Percentiles rank a stretch among this genome's conserved stretches.
Evolutionary conservation across 2,329 filamentous ascomycete genomes (phyloP).

Genomic region (Cladosporium sp.): DNA sequence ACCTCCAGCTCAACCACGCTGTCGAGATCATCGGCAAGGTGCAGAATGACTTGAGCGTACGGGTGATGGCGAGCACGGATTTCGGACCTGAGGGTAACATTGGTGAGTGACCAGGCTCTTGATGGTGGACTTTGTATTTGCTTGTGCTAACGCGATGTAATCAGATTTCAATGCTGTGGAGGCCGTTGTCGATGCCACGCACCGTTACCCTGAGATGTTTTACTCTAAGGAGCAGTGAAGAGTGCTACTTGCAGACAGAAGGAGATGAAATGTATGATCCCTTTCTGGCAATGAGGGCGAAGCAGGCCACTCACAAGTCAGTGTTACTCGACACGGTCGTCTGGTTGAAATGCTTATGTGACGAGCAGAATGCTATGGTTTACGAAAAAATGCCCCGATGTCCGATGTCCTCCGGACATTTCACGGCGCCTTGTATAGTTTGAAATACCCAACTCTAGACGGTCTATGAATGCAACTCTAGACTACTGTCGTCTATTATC

Average conservation of each 20-base stretch:
- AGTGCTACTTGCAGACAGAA: too few species aligned
- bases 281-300: background rate
- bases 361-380: background rate
- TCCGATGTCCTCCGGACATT: background rate
- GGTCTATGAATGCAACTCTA: background rate
- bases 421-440: background rate
- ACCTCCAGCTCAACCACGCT: constrained; percentile 68
- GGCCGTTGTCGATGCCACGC: constrained; percentile 81
- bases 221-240: constrained; percentile 54
- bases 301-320: background rate
- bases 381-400: background rate
- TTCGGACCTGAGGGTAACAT: constrained; percentile 62
- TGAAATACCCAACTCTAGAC: background rate
- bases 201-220: constrained; percentile 79
- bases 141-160: background rate
- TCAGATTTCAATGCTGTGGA: constrained; percentile 75
- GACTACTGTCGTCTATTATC: background rate
- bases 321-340: background rate
- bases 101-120: constrained; percentile 55
- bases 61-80: constrained; percentile 69
- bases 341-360: background rate
- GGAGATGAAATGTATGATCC: background rate
- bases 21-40: constrained; percentile 82
- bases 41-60: constrained; percentile 70
- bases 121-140: background rate